Evolutionary conservation across 2,329 filamentous ascomycete genomes (phyloP), one percentile per base, ranked within the genome.

Genomic region (Lachnum nothofagi): DNA sequence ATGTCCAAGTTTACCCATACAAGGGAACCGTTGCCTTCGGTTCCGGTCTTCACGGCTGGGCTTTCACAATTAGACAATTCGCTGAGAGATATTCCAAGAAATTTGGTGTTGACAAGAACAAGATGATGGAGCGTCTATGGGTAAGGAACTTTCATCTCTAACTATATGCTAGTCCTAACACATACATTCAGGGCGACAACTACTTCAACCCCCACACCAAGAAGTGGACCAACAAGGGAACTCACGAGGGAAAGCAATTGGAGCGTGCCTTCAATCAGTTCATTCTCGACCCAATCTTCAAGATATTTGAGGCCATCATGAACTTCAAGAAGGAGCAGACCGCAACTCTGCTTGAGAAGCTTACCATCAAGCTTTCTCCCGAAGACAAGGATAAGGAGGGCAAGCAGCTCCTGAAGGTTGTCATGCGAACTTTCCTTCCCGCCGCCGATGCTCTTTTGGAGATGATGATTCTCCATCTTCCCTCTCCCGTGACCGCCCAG

Each of bases 61-160:
- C 90, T 68, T 98, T 98, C 85, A 98, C 93, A 68, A 78, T 97
- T 78, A 88, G 93, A 70, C 93, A 98, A 76, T 98, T 98, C 75
- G 93, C 93, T 65, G 74, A 82, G 70, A 84, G 86, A 68, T 98
- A 98, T 74, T 87, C 91, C 76, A 97, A 97, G 90, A 98, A 98
- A 79, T 98, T 98, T 68, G 93, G 93, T 86, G 93, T 98, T 66
- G 91, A 98, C 85, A 91, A 91, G 75, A 86, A 85, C 79, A 97
- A 97, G 89, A 96, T 98, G 93, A 95, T 97, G 88, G 89, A 96
- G 80, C 90, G 93, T 85, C 89, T 98, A 64, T 98, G 93, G 93
- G 85, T 88, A 75, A 73, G 82, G 67, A 55, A 9, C 23, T 20
- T 17, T 29, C 17, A 9, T 7, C 19, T 23, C 29, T 3, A 14